Percentiles rank a stretch among this genome's conserved stretches.
Evolutionary conservation across 768 basidiomycete genomes (phyloP).

Genomic region (Dentipellis sp.): DNA sequence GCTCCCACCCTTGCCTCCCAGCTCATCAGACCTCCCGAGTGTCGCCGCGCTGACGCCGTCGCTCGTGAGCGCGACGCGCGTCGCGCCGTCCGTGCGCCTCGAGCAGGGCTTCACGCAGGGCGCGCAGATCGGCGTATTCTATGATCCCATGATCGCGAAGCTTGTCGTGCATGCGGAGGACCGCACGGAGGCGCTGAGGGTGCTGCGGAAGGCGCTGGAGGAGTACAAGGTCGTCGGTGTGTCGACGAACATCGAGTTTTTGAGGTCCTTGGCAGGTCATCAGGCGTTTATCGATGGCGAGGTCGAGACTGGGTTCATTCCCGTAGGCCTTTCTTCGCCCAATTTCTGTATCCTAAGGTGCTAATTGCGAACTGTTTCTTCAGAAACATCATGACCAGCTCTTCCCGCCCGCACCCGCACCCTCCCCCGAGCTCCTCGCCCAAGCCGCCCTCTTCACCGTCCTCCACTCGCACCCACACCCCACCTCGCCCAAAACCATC

Average conservation of each 20-base stretch:
- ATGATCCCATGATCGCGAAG: slow-evolving; percentile 90
- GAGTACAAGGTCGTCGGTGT: slow-evolving; percentile 90
- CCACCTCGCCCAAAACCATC: slow-evolving; percentile 8
- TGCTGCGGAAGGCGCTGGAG: slow-evolving; percentile 72
- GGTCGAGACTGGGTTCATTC: slow-evolving; percentile 90
- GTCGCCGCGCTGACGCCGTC: background rate
- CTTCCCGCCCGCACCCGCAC: slow-evolving; percentile 58
- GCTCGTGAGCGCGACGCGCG: slow-evolving; percentile 14
- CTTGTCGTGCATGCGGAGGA: slow-evolving; percentile 84
- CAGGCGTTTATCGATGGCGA: slow-evolving; percentile 67
- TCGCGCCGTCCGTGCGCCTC: slow-evolving; percentile 65
- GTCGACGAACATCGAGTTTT: slow-evolving; percentile 86
- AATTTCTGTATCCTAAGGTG: background rate
- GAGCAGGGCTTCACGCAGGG: slow-evolving; percentile 85
- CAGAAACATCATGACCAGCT: slow-evolving; percentile 79
- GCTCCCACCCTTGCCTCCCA: slow-evolving; percentile 22
- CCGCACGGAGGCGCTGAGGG: slow-evolving; percentile 73
- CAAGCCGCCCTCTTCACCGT: slow-evolving; percentile 73
- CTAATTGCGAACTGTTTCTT: background rate
- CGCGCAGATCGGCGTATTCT: slow-evolving; percentile 77
- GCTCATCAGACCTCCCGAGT: background rate
- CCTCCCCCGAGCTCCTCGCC: slow-evolving; percentile 57
- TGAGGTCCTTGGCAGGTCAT: slow-evolving; percentile 70
- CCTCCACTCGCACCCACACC: slow-evolving; percentile 54
- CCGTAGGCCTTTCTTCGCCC: slow-evolving; percentile 31